Evolutionary conservation across 495 filamentous ascomycete species (phyloP).

Genomic region (Penicillium cataractarum): DNA sequence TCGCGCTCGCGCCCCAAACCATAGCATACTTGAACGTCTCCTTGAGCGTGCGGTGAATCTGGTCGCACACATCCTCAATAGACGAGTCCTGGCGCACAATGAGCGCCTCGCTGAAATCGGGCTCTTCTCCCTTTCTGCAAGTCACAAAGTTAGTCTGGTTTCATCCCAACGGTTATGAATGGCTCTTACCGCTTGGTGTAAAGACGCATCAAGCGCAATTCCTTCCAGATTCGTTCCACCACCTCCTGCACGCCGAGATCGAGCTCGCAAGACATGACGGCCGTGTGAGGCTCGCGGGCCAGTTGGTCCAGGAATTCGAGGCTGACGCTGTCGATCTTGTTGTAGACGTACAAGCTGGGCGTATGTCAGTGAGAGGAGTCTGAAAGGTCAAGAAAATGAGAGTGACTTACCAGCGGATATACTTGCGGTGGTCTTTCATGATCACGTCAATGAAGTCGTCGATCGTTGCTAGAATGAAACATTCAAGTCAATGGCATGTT

Average conservation of each 20-base stretch:
- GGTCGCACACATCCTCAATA: conserved; percentile 97
- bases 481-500: conserved; percentile 8
- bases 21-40: conserved; percentile 99
- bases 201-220: conserved; percentile 84
- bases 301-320: conserved; percentile 91
- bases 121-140: conserved; percentile 78
- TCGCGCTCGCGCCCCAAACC: conserved; percentile 95
- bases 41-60: conserved; percentile 91
- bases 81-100: conserved; percentile 86
- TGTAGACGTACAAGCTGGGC: conserved; percentile 93
- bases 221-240: conserved; percentile 93
- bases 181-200: conserved; percentile 83
- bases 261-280: conserved; percentile 97
- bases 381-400: background rate
- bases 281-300: conserved; percentile 89
- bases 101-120: conserved; percentile 88
- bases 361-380: background rate
- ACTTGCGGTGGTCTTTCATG: conserved; percentile 98
- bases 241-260: conserved; percentile 97
- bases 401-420: conserved; percentile 72
- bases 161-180: too few relatives aligned
- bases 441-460: conserved; percentile 99
- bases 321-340: conserved; percentile 97
- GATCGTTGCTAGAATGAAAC: conserved; percentile 67
- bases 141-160: conserved; percentile 18